phyloP scores from a whole-genome alignment of 306 rosid species.

The Oxytropis ochrocephala region DNA sequence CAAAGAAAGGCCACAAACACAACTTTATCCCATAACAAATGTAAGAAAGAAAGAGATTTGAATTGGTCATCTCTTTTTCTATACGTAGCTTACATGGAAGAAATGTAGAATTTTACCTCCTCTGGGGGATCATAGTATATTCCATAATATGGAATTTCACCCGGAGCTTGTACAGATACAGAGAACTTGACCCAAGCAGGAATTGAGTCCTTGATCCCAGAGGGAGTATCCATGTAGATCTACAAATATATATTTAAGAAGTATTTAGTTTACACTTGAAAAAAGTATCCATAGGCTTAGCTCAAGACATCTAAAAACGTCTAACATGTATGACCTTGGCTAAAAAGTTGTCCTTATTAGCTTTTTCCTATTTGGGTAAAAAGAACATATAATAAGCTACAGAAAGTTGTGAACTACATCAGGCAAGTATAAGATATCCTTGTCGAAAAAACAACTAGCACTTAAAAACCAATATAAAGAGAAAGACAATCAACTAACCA shows the following conservation, averaged over 20 bases:
- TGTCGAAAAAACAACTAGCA: not conserved
- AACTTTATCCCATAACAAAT: not conserved
- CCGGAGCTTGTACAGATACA: conserved; percentile 90
- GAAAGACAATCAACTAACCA: not conserved
- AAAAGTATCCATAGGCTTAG: conserved; percentile 1
- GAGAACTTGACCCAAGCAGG: conserved; percentile 98
- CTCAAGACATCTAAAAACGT: conserved; percentile 14
- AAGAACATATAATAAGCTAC: not conserved
- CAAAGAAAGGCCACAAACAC: not conserved
- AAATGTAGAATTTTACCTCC: conserved; percentile 52
- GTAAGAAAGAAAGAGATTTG: not conserved
- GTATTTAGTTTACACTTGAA: conserved; percentile 19
- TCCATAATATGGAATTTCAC: conserved; percentile 85
- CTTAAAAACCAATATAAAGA: conserved; percentile 10
- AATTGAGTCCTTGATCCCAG: conserved; percentile 93
- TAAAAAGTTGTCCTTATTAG: not conserved
- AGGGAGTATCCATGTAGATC: conserved; percentile 92
- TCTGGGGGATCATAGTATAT: conserved; percentile 99
- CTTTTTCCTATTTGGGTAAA: not conserved
- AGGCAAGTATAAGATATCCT: conserved; percentile 4
- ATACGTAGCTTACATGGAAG: conserved; percentile 7
- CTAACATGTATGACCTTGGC: not conserved
- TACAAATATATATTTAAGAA: conserved; percentile 24
- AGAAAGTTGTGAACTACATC: not conserved
- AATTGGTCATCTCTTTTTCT: not conserved